Base-by-base conservation (phyloP, 2,329 filamentous ascomycete genomes). In the Onygenales sp. region DNA sequence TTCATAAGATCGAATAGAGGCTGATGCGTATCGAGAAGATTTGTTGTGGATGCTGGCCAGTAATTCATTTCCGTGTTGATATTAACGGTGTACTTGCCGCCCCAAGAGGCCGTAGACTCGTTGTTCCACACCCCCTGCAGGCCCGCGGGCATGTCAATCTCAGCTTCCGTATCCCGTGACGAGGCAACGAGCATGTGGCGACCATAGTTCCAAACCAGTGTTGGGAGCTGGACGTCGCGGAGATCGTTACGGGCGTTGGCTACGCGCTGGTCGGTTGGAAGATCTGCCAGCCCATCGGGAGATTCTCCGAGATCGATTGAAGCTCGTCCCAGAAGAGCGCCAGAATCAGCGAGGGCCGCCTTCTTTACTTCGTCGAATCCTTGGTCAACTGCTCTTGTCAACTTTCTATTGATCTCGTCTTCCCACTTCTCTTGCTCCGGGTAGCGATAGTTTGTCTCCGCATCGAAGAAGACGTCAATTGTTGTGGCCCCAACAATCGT, bases 1-100 rank as follows among this genome's bases (percentile, higher is more conserved):
- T 73, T 67, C 4, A 76, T 60, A 1, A 73, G 61, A 13, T 69
- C 65, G 17, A 76, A 70, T 0, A 78, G 53, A 0, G 74, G 72
- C 1, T 65, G 53, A 9, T 73, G 65, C 0, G 65, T 70, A 10
- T 73, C 70, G 0, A 36, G 73, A 51, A 77, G 70, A 0, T 77
- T 68, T 0, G 77, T 80, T 51, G 80, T 76, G 33, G 80, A 75
- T 0, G 74, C 72, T 0, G 66, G 68, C 80, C 80, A 83, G 57
- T 82, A 75, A 54, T 82, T 83, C 80, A 82, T 83, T 57, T 83
- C 76, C 0, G 82, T 54, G 52, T 83, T 83, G 58, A 83, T 81
- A 55, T 83, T 78, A 36, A 74, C 68, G 36, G 81, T 79, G 53
- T 81, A 83, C 56, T 82, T 78, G 4, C 69, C 74, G 6, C 73